Evolutionary conservation across 768 basidiomycete genomes (phyloP), one percentile per base, ranked within the genome.

Genomic region (Lentinula detonsa): DNA sequence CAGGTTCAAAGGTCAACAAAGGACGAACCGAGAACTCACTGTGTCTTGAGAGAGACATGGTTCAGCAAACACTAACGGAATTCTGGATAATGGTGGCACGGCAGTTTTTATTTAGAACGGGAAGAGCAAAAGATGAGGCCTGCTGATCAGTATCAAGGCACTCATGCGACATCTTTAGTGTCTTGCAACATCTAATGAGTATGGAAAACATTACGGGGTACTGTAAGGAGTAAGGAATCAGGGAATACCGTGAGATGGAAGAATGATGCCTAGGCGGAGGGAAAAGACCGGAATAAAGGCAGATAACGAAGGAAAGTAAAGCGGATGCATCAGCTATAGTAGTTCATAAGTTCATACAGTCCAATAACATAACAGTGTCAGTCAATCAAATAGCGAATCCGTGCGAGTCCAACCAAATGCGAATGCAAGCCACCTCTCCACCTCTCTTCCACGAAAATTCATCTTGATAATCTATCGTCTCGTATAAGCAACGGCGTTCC

Each of bases 401-500:
- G 33, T 51, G 33, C 15, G 11, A 51, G 50, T 48, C 46, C 46
- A 48, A 48, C 18, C 21, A 48, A 51, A 35, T 34, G 31, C 50
- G 13, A 51, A 34, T 34, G 50, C 15, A 34, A 51, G 16, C 31
- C 28, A 35, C 28, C 53, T 39, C 46, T 48, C 31, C 28, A 35
- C 28, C 53, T 39, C 46, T 48, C 46, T 21, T 37, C 37, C 37
- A 8, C 37, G 13, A 39, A 39, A 13, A 1, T 39, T 39, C 37
- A 39, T 39, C 37, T 8, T 13, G 33, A 9, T 11, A 16, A 21
- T 8, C 23, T 43, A 56, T 43, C 40, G 8, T 39, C 55, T 56
- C 9, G 55, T 59, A n/a, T 52, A 52, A 40, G 59, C 59, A n/a
- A 60, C 39, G 8, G 59, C 54, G 34, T 62, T 61, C 42, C 85